These are phyloP conservation scores for Darksidea phi DNA, from an alignment of 495 filamentous ascomycete genomes.

Conservation along the genomic window DNA sequence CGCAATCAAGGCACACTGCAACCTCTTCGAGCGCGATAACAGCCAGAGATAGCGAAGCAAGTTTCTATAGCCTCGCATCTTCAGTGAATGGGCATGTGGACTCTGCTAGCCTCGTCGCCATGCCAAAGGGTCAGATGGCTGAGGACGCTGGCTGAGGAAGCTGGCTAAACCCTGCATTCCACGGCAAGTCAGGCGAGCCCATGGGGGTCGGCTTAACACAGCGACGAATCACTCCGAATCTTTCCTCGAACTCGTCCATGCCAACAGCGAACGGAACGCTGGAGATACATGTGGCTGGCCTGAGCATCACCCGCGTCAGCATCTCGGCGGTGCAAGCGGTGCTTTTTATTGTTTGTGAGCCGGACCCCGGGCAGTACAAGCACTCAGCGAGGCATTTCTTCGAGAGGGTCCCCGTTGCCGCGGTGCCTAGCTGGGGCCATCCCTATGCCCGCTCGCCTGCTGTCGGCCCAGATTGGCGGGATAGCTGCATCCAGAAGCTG, in stretches of 20 bases:
- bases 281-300: too few species aligned
- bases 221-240: too few species aligned
- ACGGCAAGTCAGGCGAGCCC: too few species aligned
- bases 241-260: too few species aligned
- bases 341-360: too few species aligned
- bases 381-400: not conserved
- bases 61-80: not conserved
- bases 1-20: not conserved
- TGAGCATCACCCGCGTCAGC: too few species aligned
- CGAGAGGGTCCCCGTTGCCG: slow-evolving; percentile 1
- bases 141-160: too few species aligned
- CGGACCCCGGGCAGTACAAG: not conserved
- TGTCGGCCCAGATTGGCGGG: slow-evolving; percentile 22
- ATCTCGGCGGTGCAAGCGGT: too few species aligned
- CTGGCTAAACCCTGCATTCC: too few species aligned
- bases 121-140: too few species aligned
- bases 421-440: not conserved
- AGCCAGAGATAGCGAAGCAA: not conserved
- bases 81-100: not conserved
- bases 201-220: too few species aligned
- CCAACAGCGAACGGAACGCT: too few species aligned
- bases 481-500: slow-evolving; percentile 12
- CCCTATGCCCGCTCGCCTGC: slow-evolving; percentile 1
- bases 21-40: not conserved
- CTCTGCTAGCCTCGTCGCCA: not conserved